Conservation (phyloP, 2,329 filamentous ascomycete genomes). For the Diaporthe capsici region DNA sequence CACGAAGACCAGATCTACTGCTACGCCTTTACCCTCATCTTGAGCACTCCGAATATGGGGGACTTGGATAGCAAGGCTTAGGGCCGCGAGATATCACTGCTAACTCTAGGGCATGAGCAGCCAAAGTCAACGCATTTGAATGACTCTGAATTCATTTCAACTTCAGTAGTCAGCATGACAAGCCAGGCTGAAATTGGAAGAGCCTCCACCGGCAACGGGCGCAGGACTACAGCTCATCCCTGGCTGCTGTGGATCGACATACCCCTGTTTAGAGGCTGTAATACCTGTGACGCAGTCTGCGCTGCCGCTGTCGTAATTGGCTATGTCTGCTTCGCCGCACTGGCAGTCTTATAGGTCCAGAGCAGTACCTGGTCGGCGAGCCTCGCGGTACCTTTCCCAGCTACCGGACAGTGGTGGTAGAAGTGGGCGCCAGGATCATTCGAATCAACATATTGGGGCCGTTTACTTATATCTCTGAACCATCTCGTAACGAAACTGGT, state of each 20-base stretch:
- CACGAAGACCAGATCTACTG: too few relatives aligned
- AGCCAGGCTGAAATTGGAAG: not conserved
- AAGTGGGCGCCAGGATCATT: not conserved
- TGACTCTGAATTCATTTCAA: not conserved
- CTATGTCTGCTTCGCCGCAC: not conserved
- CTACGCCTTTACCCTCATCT: too few relatives aligned
- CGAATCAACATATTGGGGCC: not conserved
- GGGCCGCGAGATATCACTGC: too few relatives aligned
- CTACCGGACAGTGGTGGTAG: not conserved
- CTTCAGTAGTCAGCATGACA: not conserved
- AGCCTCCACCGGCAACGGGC: too few relatives aligned
- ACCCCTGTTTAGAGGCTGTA: too few relatives aligned
- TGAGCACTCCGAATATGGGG: too few relatives aligned
- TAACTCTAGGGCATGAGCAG: constrained; percentile 62
- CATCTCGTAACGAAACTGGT: not conserved
- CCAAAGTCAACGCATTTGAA: constrained; percentile 43
- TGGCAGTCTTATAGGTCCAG: not conserved
- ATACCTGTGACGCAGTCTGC: too few relatives aligned
- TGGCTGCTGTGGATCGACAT: too few relatives aligned
- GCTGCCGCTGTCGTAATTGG: not conserved
- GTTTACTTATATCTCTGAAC: not conserved
- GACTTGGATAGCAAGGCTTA: too few relatives aligned
- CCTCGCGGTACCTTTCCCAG: not conserved
- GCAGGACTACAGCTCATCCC: too few relatives aligned
- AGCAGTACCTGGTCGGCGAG: not conserved